phyloP scores from a whole-genome alignment of 495 filamentous ascomycete genomes.

The Pyrenopolyporus hunteri region DNA sequence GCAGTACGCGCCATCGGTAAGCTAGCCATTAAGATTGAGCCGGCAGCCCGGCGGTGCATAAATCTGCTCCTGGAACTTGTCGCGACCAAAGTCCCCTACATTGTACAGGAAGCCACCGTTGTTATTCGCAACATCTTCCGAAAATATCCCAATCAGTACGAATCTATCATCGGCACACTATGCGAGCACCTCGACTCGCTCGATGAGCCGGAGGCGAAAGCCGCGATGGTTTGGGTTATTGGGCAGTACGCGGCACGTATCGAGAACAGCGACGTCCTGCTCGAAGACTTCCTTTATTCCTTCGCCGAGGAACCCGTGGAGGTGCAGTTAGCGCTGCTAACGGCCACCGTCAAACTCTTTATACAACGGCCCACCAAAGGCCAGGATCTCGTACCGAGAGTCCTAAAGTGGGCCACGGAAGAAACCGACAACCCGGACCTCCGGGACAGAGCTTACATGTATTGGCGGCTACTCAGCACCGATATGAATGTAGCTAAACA shows the following conservation, averaged over 20 bases:
- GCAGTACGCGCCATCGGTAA: slow-evolving; percentile 98
- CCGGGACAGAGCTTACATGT: slow-evolving; percentile 96
- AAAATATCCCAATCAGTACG: slow-evolving; percentile 98
- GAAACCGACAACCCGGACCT: slow-evolving; percentile 99
- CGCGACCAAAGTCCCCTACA: slow-evolving; percentile 98
- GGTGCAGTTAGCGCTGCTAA: slow-evolving; percentile 92
- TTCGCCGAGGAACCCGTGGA: slow-evolving; percentile 95
- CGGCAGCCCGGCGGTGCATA: slow-evolving; percentile 87
- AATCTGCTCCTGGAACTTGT: slow-evolving; percentile 92
- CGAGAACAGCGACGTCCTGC: slow-evolving; percentile 89
- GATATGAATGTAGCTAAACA: slow-evolving; percentile 85
- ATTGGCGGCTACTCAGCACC: slow-evolving; percentile 96
- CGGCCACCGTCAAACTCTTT: slow-evolving; percentile 97
- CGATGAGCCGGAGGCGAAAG: slow-evolving; percentile 98
- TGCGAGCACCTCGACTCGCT: slow-evolving; percentile 97
- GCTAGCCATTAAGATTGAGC: slow-evolving; percentile 98
- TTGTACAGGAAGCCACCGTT: slow-evolving; percentile 99
- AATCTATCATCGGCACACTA: slow-evolving; percentile 92
- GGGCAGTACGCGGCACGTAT: slow-evolving; percentile 97
- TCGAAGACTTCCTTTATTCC: slow-evolving; percentile 93
- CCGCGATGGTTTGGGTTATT: slow-evolving; percentile 99
- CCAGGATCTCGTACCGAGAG: slow-evolving; percentile 90
- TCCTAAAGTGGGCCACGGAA: slow-evolving; percentile 98
- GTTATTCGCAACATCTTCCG: slow-evolving; percentile 99
- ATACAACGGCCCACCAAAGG: slow-evolving; percentile 96